Evolutionary conservation across 2,329 filamentous ascomycete genomes (phyloP).

Genomic region (Paecilomyces niveus): DNA sequence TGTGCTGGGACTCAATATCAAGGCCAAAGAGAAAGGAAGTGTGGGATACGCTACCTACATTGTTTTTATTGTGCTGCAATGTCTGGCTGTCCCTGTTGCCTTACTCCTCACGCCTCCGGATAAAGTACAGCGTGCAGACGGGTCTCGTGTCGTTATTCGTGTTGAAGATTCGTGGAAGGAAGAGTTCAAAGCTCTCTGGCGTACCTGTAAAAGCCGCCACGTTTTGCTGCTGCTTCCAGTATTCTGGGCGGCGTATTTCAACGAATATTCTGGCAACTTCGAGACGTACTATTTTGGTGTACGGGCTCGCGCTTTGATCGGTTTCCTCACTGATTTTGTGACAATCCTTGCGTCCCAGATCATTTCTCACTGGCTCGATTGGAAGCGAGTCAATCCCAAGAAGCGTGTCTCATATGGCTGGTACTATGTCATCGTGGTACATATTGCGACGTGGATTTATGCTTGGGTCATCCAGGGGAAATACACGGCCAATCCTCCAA

Average conservation of each 20-base stretch:
- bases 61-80: constrained; percentile 37
- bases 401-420: constrained; percentile 39
- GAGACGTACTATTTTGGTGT: constrained; percentile 44
- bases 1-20: constrained; percentile 37
- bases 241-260: constrained; percentile 41
- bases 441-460: constrained; percentile 46
- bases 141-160: constrained; percentile 31
- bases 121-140: constrained; percentile 38
- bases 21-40: constrained; percentile 13
- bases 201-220: constrained; percentile 19
- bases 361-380: constrained; percentile 41
- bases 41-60: constrained; percentile 34
- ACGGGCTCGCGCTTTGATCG: constrained; percentile 41
- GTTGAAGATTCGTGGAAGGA: constrained; percentile 32
- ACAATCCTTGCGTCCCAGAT: constrained; percentile 39
- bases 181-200: constrained; percentile 33
- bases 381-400: constrained; percentile 31
- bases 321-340: constrained; percentile 37
- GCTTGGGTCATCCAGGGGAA: constrained; percentile 49
- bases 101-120: constrained; percentile 33
- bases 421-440: constrained; percentile 40
- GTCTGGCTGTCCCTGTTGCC: constrained; percentile 28
- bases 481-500: constrained; percentile 37
- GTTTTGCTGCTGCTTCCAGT: constrained; percentile 36
- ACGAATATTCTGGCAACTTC: constrained; percentile 41